Evolutionary conservation across 805 yeast genomes (phyloP), one percentile per base, ranked within the genome.

Genomic region (Wickerhamiella occidentalis): DNA sequence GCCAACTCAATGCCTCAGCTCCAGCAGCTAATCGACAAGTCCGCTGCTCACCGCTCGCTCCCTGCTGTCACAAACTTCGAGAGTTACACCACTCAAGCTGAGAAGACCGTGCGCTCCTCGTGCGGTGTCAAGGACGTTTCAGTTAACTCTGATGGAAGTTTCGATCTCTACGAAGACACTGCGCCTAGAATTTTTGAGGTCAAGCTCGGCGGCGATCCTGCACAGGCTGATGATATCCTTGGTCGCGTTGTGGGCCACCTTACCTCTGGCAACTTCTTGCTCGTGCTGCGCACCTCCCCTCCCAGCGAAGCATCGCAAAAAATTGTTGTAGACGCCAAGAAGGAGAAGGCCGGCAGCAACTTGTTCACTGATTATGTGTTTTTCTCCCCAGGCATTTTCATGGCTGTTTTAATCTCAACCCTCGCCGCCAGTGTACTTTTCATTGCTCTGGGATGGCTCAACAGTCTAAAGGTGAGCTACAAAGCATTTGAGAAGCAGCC

Each of bases 371-470:
- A 73, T 52, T 84, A 83, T 64, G 75, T 75, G 58, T 81, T 78
- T 63, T 83, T 85, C 69, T 74, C 86, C 11, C 80, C 88, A 13
- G 96, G 95, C 18, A 70, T 90, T 52, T 78, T 85, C 67, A 82
- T 83, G 79, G 74, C 82, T 49, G 66, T 82, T 52, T 64, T 88
- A 40, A 86, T 85, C 15, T 71, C 85, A 2, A 63, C 74, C 11
- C 64, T 85, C 53, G 68, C 87, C 55, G 51, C 85, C 18, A 66
- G 65, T 30, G 70, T 85, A 37, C 68, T 85, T 49, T 60, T 70
- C 45, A 68, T 73, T 47, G 90, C 94, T 13, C 71, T 86, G 53
- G 61, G 75, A 47, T 85, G 95, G 92, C 68, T 85, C 44, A 62
- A 77, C 21, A 70, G 80, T 18, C 65, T 87, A 56, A 80, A 82